Evolutionary conservation across 1,139 yeast genomes (phyloP).

Genomic region (Lodderomyces parapsilosis): DNA sequence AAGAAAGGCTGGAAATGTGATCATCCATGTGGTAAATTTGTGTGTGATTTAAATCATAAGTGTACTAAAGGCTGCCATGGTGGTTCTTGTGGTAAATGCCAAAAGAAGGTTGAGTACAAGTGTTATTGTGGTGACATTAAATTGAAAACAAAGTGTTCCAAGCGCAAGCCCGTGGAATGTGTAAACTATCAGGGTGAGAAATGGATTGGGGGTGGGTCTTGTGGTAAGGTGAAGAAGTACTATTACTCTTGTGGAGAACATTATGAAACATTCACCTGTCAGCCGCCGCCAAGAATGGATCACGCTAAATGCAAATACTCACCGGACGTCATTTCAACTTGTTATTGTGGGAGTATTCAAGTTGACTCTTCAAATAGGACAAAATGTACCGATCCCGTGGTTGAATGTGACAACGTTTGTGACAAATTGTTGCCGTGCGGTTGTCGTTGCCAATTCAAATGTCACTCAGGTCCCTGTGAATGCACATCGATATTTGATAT

Average conservation of each 20-base stretch:
- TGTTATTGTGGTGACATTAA: conserved; percentile 77
- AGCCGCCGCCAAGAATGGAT: conserved; percentile 41
- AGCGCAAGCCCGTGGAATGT: conserved; percentile 36
- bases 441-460: conserved; percentile 60
- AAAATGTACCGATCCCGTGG: conserved; percentile 73
- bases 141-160: conserved; percentile 47
- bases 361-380: conserved; percentile 33
- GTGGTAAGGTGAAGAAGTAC: conserved; percentile 51
- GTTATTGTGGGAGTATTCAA: conserved; percentile 73
- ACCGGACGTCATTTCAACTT: conserved; percentile 57
- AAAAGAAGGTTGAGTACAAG: conserved; percentile 29
- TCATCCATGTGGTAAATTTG: conserved; percentile 51
- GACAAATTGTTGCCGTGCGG: conserved; percentile 70
- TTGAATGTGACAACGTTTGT: conserved; percentile 68
- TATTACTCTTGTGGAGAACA: conserved; percentile 69
- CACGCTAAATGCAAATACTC: conserved; percentile 56
- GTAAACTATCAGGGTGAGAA: conserved; percentile 16
- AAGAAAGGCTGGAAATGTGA: conserved; percentile 68
- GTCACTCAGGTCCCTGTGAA: conserved; percentile 79
- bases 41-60: conserved; percentile 70
- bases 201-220: conserved; percentile 67
- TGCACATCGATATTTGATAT: conserved; percentile 51
- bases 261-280: conserved; percentile 57
- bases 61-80: conserved; percentile 57
- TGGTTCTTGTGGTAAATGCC: conserved; percentile 80